Evolutionary conservation across 83 land plant species (phyloP).

Genomic region (Thuja plicata): DNA sequence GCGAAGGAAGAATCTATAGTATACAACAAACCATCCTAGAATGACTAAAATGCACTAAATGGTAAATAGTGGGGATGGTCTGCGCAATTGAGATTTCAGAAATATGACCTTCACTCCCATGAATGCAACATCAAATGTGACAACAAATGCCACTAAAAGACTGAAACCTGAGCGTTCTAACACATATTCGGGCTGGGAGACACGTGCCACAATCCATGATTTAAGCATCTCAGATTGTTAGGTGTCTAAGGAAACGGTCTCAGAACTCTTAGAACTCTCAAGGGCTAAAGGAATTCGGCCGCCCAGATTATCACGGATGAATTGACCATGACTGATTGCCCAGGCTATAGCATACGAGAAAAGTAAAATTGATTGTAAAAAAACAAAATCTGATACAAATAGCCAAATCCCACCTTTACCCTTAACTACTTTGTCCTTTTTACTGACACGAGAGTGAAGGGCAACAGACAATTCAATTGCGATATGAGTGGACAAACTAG

Average conservation of each 20-base stretch:
- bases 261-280: too few species aligned
- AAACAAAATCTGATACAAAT: not conserved
- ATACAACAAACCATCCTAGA: not conserved
- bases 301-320: not conserved
- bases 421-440: not conserved
- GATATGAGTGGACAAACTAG: too few species aligned
- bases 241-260: not conserved
- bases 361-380: not conserved
- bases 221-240: not conserved
- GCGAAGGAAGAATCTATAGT: not conserved
- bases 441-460: too few species aligned
- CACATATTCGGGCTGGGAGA: not conserved
- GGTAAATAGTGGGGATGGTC: too few species aligned
- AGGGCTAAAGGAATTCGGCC: not conserved
- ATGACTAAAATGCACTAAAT: too few species aligned
- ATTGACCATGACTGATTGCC: not conserved
- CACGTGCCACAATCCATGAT: not conserved
- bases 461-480: too few species aligned
- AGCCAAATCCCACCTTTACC: not conserved
- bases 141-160: fast-evolving
- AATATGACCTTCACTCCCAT: too few species aligned
- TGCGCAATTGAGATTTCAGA: too few species aligned
- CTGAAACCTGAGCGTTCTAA: not conserved
- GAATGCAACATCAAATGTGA: not conserved
- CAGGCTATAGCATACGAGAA: not conserved